Percentiles rank a stretch among this genome's conserved stretches.
Evolutionary conservation across 176 grass and related monocot genomes (phyloP).

Genomic region (Canna indica): DNA sequence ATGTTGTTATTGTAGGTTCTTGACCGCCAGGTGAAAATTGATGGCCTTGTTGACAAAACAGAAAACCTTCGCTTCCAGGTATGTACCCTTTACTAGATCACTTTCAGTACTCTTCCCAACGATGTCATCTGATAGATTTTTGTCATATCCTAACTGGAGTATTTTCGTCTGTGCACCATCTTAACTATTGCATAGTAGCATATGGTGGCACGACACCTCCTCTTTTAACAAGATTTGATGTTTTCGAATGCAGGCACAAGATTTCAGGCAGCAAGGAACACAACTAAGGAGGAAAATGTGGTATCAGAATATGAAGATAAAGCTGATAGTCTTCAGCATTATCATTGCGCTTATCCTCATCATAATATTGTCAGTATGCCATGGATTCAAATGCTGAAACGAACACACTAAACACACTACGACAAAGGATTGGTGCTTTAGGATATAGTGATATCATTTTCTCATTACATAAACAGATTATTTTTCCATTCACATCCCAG

Average conservation of each 20-base stretch:
- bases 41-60: neutral
- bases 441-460: neutral
- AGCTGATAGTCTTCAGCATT: neutral
- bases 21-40: neutral
- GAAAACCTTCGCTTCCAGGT: neutral
- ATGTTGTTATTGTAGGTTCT: neutral
- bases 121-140: no score
- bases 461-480: neutral
- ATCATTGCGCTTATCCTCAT: constrained; percentile 6
- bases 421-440: neutral
- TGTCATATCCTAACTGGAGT: neutral
- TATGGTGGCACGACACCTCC: no score
- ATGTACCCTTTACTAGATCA: no score
- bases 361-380: constrained; percentile 3
- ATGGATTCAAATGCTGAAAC: constrained; percentile 1
- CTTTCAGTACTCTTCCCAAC: no score
- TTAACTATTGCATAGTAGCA: neutral
- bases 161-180: neutral
- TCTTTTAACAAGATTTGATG: no score
- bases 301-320: constrained; percentile 5
- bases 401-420: neutral
- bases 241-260: neutral
- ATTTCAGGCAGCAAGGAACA: constrained; percentile 1
- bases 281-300: neutral
- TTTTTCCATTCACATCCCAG: no score